Evolutionary conservation across 2,329 filamentous ascomycete genomes (phyloP).

Genomic region (Claviceps sp.): DNA sequence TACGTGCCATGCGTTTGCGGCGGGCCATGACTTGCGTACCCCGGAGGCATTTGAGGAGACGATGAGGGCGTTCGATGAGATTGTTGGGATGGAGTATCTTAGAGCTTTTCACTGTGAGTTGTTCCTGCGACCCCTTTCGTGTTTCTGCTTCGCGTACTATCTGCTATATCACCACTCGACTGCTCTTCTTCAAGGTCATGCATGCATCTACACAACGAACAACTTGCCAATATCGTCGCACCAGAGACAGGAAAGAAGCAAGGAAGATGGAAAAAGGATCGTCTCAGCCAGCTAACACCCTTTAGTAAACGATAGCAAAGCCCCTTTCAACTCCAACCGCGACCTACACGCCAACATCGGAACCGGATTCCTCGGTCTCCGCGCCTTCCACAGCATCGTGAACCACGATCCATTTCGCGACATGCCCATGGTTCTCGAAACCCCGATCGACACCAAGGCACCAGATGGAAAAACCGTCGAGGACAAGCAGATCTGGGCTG

Average conservation of each 20-base stretch:
- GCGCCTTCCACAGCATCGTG: conserved; percentile 82
- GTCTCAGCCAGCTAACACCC: not conserved
- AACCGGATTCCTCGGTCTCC: conserved; percentile 80
- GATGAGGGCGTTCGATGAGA: conserved; percentile 59
- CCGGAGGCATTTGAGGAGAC: conserved; percentile 60
- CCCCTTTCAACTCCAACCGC: conserved; percentile 65
- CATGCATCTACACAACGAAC: too few relatives aligned
- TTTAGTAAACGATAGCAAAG: conserved; percentile 82
- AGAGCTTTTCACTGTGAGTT: conserved; percentile 57
- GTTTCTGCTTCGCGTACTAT: too few relatives aligned
- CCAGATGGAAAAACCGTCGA: conserved; percentile 54
- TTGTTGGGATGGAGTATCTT: conserved; percentile 68
- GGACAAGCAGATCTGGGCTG: conserved; percentile 75
- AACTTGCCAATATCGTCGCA: too few relatives aligned
- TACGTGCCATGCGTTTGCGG: conserved; percentile 92
- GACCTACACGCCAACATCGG: conserved; percentile 96
- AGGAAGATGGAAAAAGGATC: too few relatives aligned
- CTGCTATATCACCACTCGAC: too few relatives aligned
- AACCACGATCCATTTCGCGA: conserved; percentile 65
- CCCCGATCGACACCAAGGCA: conserved; percentile 68
- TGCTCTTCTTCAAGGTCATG: too few relatives aligned
- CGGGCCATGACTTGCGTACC: conserved; percentile 76
- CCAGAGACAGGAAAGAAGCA: too few relatives aligned
- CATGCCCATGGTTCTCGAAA: conserved; percentile 88
- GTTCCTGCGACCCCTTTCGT: too few relatives aligned